These are phyloP conservation scores for Pisolithus thermaeus DNA, from an alignment of 1,284 basidiomycete species.

Conservation along the genomic window DNA sequence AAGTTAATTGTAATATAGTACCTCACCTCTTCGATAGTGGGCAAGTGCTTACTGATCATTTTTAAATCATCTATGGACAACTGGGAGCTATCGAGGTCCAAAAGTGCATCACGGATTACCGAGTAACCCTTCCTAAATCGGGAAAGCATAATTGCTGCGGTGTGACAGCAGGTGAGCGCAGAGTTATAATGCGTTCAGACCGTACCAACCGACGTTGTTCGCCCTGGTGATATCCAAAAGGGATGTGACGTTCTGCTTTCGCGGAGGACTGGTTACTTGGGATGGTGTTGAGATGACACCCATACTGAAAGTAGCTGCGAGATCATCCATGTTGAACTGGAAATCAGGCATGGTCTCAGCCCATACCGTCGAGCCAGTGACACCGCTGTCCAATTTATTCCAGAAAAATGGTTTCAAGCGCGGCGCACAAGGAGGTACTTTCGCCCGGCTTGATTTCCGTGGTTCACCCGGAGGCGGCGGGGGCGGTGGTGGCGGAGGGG, in stretches of 20 bases:
- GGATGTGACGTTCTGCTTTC: constrained; percentile 60
- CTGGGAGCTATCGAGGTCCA: constrained; percentile 63
- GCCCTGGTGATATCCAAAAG: constrained; percentile 78
- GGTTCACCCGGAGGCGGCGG: constrained; percentile 17
- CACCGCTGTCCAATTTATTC: constrained; percentile 63
- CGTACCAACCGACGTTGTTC: constrained; percentile 67
- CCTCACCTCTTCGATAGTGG: constrained; percentile 71
- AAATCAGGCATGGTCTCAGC: constrained; percentile 43
- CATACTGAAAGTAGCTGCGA: constrained; percentile 71
- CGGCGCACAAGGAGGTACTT: constrained; percentile 34
- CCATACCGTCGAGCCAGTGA: constrained; percentile 62
- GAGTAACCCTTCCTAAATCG: constrained; percentile 61
- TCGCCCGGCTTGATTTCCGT: constrained; percentile 29
- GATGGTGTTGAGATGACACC: constrained; percentile 44
- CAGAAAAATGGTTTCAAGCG: constrained; percentile 85
- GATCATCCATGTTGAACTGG: constrained; percentile 59
- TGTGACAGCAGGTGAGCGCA: constrained; percentile 8
- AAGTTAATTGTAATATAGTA: background rate
- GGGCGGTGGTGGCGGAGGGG: constrained; percentile 29
- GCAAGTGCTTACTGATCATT: constrained; percentile 67
- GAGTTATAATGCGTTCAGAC: background rate
- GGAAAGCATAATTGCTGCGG: constrained; percentile 73
- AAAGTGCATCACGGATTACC: constrained; percentile 61
- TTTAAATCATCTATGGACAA: constrained; percentile 69
- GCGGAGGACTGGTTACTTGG: constrained; percentile 38